These are phyloP conservation scores for Parafenestella ontariensis DNA, from an alignment of 2,329 filamentous ascomycete genomes.

Conservation along the genomic window DNA sequence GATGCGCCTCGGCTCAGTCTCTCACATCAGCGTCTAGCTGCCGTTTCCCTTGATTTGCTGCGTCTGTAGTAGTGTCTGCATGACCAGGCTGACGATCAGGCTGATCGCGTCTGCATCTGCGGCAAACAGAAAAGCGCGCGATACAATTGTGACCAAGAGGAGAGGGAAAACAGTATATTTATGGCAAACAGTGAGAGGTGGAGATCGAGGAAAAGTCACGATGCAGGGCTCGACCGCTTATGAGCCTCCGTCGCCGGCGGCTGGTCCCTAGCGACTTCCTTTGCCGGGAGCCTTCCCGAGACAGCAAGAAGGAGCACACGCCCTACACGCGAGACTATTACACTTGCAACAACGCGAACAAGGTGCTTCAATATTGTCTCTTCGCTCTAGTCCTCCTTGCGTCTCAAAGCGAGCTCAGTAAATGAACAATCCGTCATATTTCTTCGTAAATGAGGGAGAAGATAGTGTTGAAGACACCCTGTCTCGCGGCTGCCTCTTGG, in stretches of 20 bases:
- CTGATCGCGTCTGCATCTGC: background rate
- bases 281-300: background rate
- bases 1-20: slow-evolving; percentile 7
- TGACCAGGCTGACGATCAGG: slow-evolving; percentile 1
- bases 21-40: slow-evolving; percentile 1
- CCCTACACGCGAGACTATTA: background rate
- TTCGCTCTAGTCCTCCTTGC: background rate
- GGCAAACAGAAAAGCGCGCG: background rate
- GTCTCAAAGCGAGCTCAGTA: background rate
- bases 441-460: too few species aligned
- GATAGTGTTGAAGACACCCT: background rate
- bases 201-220: background rate
- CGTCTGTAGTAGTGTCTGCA: background rate
- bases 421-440: too few species aligned
- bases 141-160: background rate
- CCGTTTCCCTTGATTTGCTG: background rate
- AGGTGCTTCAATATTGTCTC: background rate
- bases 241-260: background rate
- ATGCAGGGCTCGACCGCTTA: background rate
- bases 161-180: background rate
- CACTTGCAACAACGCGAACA: background rate
- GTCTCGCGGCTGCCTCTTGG: background rate
- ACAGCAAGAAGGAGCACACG: background rate
- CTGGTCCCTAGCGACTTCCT: background rate
- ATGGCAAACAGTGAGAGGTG: background rate